Evolutionary conservation across 1,139 yeast species (phyloP).

Genomic region (Hansenula lynferdii): DNA sequence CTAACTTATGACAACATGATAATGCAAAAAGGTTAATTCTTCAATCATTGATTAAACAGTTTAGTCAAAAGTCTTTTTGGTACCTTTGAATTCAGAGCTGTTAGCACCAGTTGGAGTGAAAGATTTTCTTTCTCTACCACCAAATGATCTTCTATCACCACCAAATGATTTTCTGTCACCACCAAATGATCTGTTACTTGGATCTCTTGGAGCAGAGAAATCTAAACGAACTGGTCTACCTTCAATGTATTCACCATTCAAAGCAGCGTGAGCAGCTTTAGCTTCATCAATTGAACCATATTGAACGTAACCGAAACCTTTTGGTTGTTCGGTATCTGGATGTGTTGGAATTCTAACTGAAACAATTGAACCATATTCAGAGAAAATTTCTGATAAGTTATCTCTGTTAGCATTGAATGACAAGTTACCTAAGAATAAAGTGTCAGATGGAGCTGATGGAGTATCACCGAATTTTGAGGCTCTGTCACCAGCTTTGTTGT

Average conservation of each 20-base stretch:
- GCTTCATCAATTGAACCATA: constrained; percentile 86
- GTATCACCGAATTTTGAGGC: constrained; percentile 88
- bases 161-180: constrained; percentile 41
- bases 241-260: constrained; percentile 84
- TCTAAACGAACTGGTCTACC: constrained; percentile 96
- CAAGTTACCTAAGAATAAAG: constrained; percentile 92
- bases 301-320: constrained; percentile 98
- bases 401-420: constrained; percentile 88
- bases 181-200: constrained; percentile 32
- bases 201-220: constrained; percentile 81
- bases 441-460: constrained; percentile 89
- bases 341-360: constrained; percentile 96
- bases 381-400: constrained; percentile 63
- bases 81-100: constrained; percentile 64
- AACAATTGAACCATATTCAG: constrained; percentile 72
- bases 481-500: constrained; percentile 55
- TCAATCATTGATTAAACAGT: too few species aligned
- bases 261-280: constrained; percentile 77
- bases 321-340: constrained; percentile 98
- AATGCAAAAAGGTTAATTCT: too few species aligned
- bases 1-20: too few species aligned
- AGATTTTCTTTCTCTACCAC: constrained; percentile 29
- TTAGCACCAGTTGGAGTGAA: constrained; percentile 53
- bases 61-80: constrained; percentile 76
- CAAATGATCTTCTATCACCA: constrained; percentile 41